Percentiles rank a stretch among this genome's conserved stretches.
Evolutionary conservation across 441 rosid species (phyloP).

Genomic region (Rhodomyrtus psidioides): DNA sequence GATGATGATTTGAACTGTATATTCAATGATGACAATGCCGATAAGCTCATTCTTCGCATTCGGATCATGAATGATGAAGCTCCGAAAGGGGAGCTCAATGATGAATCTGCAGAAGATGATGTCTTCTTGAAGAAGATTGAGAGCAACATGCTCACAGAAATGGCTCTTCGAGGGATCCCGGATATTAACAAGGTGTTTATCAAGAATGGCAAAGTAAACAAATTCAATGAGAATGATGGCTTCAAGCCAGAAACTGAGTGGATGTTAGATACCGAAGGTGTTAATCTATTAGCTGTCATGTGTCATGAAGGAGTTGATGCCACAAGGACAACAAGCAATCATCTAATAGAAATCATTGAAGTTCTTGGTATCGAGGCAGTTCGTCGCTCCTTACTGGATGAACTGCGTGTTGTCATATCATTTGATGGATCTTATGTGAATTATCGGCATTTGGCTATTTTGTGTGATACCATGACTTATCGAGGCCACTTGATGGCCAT

Average conservation of each 20-base stretch:
- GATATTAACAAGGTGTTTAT: constrained; percentile 94
- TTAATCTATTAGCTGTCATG: constrained; percentile 93
- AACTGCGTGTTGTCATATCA: constrained; percentile 88
- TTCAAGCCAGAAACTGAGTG: constrained; percentile 84
- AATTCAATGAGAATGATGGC: constrained; percentile 73
- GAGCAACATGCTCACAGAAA: constrained; percentile 97
- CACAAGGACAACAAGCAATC: constrained; percentile 93
- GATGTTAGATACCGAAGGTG: constrained; percentile 99
- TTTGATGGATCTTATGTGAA: constrained; percentile 97
- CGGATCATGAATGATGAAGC: constrained; percentile 98
- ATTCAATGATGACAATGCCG: constrained; percentile 94
- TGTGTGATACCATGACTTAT: constrained; percentile 98
- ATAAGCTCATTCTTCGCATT: constrained; percentile 84
- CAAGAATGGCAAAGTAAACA: constrained; percentile 68
- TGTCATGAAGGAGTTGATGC: constrained; percentile 93
- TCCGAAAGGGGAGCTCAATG: constrained; percentile 75
- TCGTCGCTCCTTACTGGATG: constrained; percentile 86
- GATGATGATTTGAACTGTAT: constrained; percentile 94
- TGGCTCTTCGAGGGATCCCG: constrained; percentile 98
- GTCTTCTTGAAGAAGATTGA: constrained; percentile 95
- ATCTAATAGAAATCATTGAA: constrained; percentile 87
- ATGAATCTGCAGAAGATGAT: constrained; percentile 97
- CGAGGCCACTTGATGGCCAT: constrained; percentile 99
- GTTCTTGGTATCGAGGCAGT: constrained; percentile 97
- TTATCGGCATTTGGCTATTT: constrained; percentile 87